phyloP scores from a whole-genome alignment of 2,329 filamentous ascomycete species.

The Hypoxylon sp. region DNA sequence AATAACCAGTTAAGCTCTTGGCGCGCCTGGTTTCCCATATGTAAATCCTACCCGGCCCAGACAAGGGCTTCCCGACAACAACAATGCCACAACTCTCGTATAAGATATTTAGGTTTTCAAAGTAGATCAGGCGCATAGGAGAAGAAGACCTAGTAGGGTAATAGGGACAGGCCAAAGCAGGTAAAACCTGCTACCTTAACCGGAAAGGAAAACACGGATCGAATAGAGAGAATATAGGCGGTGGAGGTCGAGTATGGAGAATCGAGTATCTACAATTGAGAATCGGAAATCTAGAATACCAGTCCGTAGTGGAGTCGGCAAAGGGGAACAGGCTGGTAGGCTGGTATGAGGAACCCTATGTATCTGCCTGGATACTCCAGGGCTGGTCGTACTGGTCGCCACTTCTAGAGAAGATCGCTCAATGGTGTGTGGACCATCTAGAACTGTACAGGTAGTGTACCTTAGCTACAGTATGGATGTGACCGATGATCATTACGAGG shows the following conservation, averaged over 20 bases:
- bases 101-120: slow-evolving; percentile 3
- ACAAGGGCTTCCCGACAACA: background rate
- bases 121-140: background rate
- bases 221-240: slow-evolving; percentile 8
- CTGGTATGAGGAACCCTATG: slow-evolving; percentile 7
- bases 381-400: slow-evolving; percentile 14
- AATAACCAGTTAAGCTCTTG: slow-evolving; percentile 21
- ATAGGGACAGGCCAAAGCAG: slow-evolving; percentile 2
- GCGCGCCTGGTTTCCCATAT: slow-evolving; percentile 23
- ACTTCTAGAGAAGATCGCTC: slow-evolving; percentile 17
- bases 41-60: slow-evolving; percentile 9
- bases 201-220: background rate
- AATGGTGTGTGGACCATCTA: background rate
- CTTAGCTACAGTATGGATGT: slow-evolving; percentile 3
- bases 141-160: background rate
- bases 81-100: slow-evolving; percentile 9
- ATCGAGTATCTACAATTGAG: slow-evolving; percentile 17
- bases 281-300: slow-evolving; percentile 33
- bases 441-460: background rate
- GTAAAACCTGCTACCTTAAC: slow-evolving; percentile 2
- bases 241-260: slow-evolving; percentile 13
- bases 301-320: slow-evolving; percentile 16
- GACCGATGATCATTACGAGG: background rate
- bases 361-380: background rate
- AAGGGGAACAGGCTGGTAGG: background rate